Conservation (phyloP, 352 stramenopile species). For the Globisporangium iwayamae region DNA sequence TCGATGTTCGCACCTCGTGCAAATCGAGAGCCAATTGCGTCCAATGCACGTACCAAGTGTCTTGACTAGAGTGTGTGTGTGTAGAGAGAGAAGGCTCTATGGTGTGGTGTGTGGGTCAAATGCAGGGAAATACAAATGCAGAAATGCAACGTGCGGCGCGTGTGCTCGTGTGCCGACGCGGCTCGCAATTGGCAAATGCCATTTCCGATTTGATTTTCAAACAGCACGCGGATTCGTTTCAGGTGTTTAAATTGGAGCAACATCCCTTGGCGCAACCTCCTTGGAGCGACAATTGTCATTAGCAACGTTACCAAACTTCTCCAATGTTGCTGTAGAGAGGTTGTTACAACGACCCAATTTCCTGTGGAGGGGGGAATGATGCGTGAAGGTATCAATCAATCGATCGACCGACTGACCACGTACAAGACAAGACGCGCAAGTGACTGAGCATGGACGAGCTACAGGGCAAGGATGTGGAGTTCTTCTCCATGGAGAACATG, state of each 20-base stretch:
- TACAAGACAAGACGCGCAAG: neutral
- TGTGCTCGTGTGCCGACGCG: neutral
- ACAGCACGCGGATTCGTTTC: neutral
- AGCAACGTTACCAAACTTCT: no score
- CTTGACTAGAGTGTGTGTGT: neutral
- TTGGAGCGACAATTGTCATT: neutral
- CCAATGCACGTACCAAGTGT: constrained; percentile 1
- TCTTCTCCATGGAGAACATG: constrained; percentile 88
- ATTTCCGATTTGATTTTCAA: constrained; percentile 8
- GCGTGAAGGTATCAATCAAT: neutral
- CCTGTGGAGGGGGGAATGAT: neutral
- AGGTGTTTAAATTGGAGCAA: constrained; percentile 7
- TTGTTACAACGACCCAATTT: neutral
- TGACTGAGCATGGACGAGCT: constrained; percentile 50
- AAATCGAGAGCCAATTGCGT: neutral
- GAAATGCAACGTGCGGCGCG: neutral
- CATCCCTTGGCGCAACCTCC: neutral
- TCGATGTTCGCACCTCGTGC: neutral
- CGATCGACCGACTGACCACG: neutral
- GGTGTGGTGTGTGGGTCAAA: neutral
- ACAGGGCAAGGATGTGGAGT: constrained; percentile 74
- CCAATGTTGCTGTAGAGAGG: no score
- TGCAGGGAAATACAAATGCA: constrained; percentile 8
- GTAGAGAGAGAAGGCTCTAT: neutral
- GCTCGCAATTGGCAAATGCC: constrained; percentile 5